Evolutionary conservation across 2,329 filamentous ascomycete genomes (phyloP).

Genomic region (Fusarium temperatum): DNA sequence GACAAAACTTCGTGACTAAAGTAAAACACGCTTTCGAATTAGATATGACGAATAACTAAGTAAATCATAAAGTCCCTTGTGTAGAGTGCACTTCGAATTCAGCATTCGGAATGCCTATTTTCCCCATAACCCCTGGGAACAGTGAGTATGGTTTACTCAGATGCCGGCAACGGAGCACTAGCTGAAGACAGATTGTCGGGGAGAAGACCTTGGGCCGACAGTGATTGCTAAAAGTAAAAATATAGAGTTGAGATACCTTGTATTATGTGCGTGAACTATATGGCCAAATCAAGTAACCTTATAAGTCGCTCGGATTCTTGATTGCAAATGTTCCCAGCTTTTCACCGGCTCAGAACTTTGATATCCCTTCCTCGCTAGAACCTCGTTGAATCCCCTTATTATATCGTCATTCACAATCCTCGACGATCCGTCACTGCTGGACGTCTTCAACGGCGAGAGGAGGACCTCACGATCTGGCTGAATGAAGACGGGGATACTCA

Average conservation of each 20-base stretch:
- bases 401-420: neutral
- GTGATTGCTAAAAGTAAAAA: accelerated
- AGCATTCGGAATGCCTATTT: neutral
- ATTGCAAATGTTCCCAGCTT: neutral
- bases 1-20: accelerated
- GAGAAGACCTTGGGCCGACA: neutral
- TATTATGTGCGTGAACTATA: neutral
- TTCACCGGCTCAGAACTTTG: neutral
- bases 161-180: neutral
- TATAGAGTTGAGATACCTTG: neutral
- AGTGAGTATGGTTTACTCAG: neutral
- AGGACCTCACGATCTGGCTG: neutral
- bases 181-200: neutral
- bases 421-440: neutral
- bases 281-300: neutral
- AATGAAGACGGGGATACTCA: neutral
- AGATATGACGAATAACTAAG: neutral
- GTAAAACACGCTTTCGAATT: accelerated
- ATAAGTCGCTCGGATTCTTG: neutral
- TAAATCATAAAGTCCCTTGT: accelerated
- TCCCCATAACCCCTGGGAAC: neutral
- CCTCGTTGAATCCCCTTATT: neutral
- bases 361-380: neutral
- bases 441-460: neutral
- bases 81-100: neutral